Evolutionary conservation across 441 rosid species (phyloP).

Genomic region (Omphalea diandra): DNA sequence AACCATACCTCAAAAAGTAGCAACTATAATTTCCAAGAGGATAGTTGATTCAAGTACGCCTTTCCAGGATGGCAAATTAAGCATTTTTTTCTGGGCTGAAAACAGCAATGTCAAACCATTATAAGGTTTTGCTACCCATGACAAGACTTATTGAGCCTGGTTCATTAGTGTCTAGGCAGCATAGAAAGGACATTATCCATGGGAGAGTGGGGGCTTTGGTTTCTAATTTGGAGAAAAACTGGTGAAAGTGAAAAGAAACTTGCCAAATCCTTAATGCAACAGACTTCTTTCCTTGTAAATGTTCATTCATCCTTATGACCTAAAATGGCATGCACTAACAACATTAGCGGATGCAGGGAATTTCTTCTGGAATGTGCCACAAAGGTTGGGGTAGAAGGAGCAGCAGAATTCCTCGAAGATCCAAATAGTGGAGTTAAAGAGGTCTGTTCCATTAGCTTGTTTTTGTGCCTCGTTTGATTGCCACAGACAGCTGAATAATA

Average conservation of each 20-base stretch:
- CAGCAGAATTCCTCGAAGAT: conserved; percentile 68
- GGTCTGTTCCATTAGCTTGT: conserved; percentile 36
- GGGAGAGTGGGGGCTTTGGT: neutral
- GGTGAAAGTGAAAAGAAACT: neutral
- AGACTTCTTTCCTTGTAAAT: neutral
- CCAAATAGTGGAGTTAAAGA: conserved; percentile 65
- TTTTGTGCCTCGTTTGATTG: neutral
- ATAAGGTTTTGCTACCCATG: no score
- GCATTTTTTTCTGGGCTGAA: neutral
- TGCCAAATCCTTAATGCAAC: neutral
- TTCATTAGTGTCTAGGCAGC: no score
- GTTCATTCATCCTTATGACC: neutral
- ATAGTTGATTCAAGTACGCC: neutral
- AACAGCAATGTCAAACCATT: neutral
- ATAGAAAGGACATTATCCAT: neutral
- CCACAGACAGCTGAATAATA: neutral
- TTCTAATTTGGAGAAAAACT: neutral
- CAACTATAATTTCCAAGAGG: no score
- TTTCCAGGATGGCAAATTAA: neutral
- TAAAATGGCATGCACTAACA: conserved; percentile 7
- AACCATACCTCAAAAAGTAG: neutral
- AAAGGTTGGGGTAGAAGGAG: conserved; percentile 76
- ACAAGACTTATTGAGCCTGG: no score
- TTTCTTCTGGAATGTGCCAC: conserved; percentile 75
- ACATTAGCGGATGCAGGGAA: conserved; percentile 42